phyloP scores from a whole-genome alignment of 192 early-diverging fungal species.

The Backusella mclennaniae region DNA sequence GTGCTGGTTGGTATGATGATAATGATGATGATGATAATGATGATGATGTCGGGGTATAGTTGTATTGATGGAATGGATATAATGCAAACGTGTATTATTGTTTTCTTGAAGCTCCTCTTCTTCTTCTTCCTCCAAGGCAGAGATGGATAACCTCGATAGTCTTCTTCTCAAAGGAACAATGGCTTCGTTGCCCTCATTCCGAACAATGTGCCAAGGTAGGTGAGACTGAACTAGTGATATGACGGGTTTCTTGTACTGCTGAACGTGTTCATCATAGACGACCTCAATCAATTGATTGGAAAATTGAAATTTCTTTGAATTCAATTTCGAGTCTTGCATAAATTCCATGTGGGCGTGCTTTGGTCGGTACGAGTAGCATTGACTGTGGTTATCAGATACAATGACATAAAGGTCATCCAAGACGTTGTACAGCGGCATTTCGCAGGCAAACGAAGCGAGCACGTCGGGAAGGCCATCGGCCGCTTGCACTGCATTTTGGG shows the following conservation, averaged over 20 bases:
- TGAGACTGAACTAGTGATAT: neutral
- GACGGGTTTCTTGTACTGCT: neutral
- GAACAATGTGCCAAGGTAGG: neutral
- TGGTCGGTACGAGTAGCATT: neutral
- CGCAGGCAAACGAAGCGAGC: neutral
- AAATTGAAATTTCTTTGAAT: neutral
- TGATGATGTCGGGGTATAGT: constrained; percentile 16
- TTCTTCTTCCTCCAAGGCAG: constrained; percentile 24
- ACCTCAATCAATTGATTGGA: neutral
- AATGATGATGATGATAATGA: constrained; percentile 9
- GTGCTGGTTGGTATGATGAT: neutral
- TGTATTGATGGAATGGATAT: constrained; percentile 19
- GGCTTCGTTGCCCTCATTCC: neutral
- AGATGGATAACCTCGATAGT: constrained; percentile 26
- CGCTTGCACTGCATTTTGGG: neutral
- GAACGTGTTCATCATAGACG: neutral
- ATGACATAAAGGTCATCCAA: neutral
- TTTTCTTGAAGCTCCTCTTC: neutral
- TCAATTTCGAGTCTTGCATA: neutral
- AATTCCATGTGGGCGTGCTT: neutral
- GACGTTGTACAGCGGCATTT: neutral
- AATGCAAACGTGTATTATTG: constrained; percentile 19
- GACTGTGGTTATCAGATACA: neutral
- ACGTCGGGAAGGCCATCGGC: neutral
- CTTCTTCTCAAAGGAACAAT: neutral